phyloP scores from a whole-genome alignment of 768 basidiomycete species.

The Agrocybe praecox region DNA sequence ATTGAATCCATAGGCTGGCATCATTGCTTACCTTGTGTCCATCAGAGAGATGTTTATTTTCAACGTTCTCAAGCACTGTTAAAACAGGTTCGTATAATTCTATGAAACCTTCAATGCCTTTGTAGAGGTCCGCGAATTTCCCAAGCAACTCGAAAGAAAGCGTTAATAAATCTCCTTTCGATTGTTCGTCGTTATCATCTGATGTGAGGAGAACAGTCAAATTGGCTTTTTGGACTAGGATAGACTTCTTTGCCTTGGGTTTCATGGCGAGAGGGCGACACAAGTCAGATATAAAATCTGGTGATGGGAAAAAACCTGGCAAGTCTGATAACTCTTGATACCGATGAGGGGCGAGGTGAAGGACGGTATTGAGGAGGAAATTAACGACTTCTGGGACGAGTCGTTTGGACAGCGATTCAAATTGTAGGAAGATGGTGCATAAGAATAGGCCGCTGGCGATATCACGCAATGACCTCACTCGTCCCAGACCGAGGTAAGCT shows the following conservation, averaged over 20 bases:
- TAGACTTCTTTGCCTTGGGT: conserved; percentile 39
- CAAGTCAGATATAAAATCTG: conserved; percentile 61
- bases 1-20: neutral
- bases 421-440: conserved; percentile 83
- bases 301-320: conserved; percentile 73
- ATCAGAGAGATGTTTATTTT: conserved; percentile 46
- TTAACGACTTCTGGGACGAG: conserved; percentile 88
- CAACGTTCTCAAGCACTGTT: conserved; percentile 56
- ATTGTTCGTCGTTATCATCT: conserved; percentile 51
- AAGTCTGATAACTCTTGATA: conserved; percentile 47
- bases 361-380: conserved; percentile 71
- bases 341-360: conserved; percentile 72
- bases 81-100: conserved; percentile 79
- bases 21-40: conserved; percentile 53
- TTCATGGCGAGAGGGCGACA: conserved; percentile 44
- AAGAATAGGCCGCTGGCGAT: conserved; percentile 87
- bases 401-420: conserved; percentile 82
- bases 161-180: conserved; percentile 72
- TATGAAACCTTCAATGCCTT: conserved; percentile 77
- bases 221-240: conserved; percentile 46
- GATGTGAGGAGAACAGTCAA: conserved; percentile 43
- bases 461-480: conserved; percentile 76
- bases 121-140: conserved; percentile 76
- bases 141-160: conserved; percentile 64
- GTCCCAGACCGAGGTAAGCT: conserved; percentile 84